Conservation (phyloP, 352 stramenopile species). For the Pythium dissotocum region DNA sequence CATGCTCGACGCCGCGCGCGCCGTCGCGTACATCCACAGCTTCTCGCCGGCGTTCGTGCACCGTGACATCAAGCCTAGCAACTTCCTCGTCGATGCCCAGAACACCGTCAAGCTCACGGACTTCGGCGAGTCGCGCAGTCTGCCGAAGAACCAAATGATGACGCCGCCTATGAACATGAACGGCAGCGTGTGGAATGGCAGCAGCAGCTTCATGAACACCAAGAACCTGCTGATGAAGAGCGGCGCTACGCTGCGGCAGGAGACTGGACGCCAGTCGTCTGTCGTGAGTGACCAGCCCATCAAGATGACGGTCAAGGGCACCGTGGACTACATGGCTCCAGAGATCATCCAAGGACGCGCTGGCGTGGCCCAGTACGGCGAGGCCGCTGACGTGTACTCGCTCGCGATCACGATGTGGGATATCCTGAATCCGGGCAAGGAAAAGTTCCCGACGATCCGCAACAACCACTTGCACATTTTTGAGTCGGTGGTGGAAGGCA, state of each 20-base stretch:
- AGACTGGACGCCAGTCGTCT: constrained; percentile 6
- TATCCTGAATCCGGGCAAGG: constrained; percentile 45
- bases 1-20: constrained; percentile 46
- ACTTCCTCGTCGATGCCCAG: constrained; percentile 66
- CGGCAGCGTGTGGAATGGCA: neutral
- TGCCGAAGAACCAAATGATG: constrained; percentile 12
- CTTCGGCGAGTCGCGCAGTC: constrained; percentile 12
- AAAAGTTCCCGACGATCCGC: constrained; percentile 43
- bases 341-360: constrained; percentile 73
- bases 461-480: constrained; percentile 61
- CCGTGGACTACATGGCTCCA: constrained; percentile 80
- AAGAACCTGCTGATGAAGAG: constrained; percentile 8
- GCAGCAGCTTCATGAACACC: neutral
- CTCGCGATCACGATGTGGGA: constrained; percentile 82
- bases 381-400: constrained; percentile 77
- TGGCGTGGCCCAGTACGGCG: constrained; percentile 54
- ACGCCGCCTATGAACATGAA: neutral
- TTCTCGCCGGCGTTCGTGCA: constrained; percentile 74
- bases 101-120: constrained; percentile 16
- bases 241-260: constrained; percentile 16
- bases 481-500: constrained; percentile 44
- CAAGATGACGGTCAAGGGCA: constrained; percentile 67
- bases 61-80: constrained; percentile 73
- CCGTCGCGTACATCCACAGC: constrained; percentile 68
- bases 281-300: constrained; percentile 1